Conservation (phyloP, 2,329 filamentous ascomycete species). For the Aspergillus sp. region DNA sequence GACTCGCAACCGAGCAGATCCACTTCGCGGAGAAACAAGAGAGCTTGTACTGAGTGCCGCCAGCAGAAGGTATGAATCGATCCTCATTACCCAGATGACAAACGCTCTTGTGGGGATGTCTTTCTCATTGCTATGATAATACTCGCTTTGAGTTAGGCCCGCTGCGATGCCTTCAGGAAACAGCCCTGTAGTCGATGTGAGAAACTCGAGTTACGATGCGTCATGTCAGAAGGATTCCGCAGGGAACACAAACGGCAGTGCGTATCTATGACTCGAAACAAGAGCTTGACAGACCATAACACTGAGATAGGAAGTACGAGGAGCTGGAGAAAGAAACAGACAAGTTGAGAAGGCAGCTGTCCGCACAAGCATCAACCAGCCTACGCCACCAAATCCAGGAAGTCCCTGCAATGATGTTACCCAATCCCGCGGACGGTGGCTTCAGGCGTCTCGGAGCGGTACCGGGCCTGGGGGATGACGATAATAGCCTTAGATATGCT, state of each 20-base stretch:
- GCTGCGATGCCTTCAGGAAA: constrained; percentile 41
- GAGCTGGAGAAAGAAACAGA: constrained; percentile 40
- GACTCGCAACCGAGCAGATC: constrained; percentile 10
- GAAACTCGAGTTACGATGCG: constrained; percentile 36
- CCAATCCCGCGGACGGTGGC: neutral
- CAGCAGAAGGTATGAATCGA: constrained; percentile 40
- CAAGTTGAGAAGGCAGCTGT: constrained; percentile 36
- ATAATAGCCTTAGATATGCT: neutral
- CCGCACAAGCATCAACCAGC: neutral
- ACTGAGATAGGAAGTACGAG: constrained; percentile 31
- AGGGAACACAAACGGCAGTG: constrained; percentile 45
- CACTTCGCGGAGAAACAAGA: constrained; percentile 34
- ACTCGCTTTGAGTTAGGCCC: constrained; percentile 24
- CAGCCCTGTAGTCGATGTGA: constrained; percentile 40
- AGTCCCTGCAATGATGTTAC: neutral
- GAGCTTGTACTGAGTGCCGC: constrained; percentile 45
- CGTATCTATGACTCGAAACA: constrained; percentile 1
- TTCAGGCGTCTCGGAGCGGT: neutral
- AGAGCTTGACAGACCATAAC: neutral
- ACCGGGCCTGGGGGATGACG: neutral
- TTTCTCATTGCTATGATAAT: too few relatives aligned
- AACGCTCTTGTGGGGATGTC: neutral
- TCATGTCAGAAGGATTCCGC: constrained; percentile 45
- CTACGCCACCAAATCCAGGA: neutral
- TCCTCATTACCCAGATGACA: neutral